Conservation (phyloP, 495 filamentous ascomycete species). For the Daldinia childiae region DNA sequence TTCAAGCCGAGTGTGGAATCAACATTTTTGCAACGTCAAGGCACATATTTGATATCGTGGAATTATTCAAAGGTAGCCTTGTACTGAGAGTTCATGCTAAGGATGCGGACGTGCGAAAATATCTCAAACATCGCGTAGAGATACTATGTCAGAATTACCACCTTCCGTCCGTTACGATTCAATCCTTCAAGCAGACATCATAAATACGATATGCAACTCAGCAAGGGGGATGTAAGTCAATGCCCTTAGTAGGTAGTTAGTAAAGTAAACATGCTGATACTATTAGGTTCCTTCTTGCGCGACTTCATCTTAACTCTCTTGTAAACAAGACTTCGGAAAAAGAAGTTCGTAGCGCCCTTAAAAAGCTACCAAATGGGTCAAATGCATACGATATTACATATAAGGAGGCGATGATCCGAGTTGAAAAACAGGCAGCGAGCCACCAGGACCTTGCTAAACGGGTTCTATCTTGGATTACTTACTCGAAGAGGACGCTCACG, state of each 20-base stretch:
- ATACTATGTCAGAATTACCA: conserved; percentile 25
- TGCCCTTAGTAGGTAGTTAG: neutral
- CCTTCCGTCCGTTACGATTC: conserved; percentile 26
- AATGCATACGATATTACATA: conserved; percentile 44
- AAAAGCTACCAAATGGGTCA: conserved; percentile 23
- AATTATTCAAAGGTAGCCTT: conserved; percentile 8
- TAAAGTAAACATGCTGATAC: conserved; percentile 16
- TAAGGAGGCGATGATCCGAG: conserved; percentile 54
- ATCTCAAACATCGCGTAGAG: conserved; percentile 42
- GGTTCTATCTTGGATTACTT: conserved; percentile 59
- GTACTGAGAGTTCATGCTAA: conserved; percentile 54
- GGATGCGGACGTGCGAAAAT: conserved; percentile 48
- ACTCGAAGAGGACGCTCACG: conserved; percentile 52
- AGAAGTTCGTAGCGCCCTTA: conserved; percentile 43
- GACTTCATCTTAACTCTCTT: conserved; percentile 57
- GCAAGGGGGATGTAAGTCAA: conserved; percentile 55
- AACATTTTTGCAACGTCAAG: conserved; percentile 57
- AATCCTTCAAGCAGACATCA: conserved; percentile 47
- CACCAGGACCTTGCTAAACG: conserved; percentile 48
- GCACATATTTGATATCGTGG: conserved; percentile 46
- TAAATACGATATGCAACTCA: conserved; percentile 40
- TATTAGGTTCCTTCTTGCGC: conserved; percentile 64
- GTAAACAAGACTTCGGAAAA: conserved; percentile 44
- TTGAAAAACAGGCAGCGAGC: conserved; percentile 49
- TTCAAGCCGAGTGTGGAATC: conserved; percentile 35